Conservation (phyloP, 2,329 filamentous ascomycete species). For the Ceratocystiopsis minuta region DNA sequence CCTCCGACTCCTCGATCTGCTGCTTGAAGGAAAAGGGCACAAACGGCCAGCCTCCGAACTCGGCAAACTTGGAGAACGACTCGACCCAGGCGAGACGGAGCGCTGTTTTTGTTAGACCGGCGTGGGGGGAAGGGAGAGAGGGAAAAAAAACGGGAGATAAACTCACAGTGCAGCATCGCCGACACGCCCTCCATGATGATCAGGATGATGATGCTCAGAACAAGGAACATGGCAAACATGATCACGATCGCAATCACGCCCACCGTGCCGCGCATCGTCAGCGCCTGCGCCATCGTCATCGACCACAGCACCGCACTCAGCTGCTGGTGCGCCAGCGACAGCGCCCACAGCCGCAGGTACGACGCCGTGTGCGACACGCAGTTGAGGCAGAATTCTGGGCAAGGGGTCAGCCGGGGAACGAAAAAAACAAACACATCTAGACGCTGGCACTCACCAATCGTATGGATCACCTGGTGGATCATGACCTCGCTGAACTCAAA, state of each 20-base stretch:
- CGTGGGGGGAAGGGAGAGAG: background rate
- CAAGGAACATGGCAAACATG: slow-evolving; percentile 81
- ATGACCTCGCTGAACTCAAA: slow-evolving; percentile 95
- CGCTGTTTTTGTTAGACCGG: slow-evolving; percentile 9
- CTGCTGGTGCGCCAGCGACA: slow-evolving; percentile 95
- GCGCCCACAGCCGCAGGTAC: slow-evolving; percentile 93
- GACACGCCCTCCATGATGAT: slow-evolving; percentile 93
- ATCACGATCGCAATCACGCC: slow-evolving; percentile 69
- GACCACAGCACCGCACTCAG: slow-evolving; percentile 86
- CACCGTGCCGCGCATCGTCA: slow-evolving; percentile 43
- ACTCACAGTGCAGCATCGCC: slow-evolving; percentile 63
- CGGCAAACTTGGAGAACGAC: slow-evolving; percentile 93
- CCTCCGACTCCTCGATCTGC: slow-evolving; percentile 66
- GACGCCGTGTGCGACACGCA: slow-evolving; percentile 98
- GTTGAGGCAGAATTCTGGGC: slow-evolving; percentile 96
- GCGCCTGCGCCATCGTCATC: slow-evolving; percentile 76
- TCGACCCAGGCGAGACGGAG: slow-evolving; percentile 91
- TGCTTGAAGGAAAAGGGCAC: slow-evolving; percentile 75
- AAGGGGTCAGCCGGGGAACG: slow-evolving; percentile 15
- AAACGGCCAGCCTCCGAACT: slow-evolving; percentile 77
- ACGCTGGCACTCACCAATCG: slow-evolving; percentile 45
- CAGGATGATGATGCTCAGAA: slow-evolving; percentile 48
- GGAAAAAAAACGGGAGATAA: background rate
- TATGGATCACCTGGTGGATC: slow-evolving; percentile 99
- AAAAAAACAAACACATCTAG: background rate